Evolutionary conservation across 495 filamentous ascomycete genomes (phyloP).

Genomic region (Friedmanniomyces endolithicus): DNA sequence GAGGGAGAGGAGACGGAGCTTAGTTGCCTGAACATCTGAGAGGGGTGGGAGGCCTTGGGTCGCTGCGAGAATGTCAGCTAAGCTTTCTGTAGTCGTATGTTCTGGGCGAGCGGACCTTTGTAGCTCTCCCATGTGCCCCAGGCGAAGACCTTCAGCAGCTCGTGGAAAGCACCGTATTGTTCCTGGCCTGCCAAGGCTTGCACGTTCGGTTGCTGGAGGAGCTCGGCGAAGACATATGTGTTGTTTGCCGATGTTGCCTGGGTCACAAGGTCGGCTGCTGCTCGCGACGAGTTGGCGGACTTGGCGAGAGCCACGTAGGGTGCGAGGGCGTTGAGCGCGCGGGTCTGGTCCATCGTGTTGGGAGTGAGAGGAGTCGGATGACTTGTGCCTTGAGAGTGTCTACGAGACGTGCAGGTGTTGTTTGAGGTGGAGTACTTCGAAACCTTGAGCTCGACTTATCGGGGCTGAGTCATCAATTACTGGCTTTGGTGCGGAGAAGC

Average conservation of each 20-base stretch:
- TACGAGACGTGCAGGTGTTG: too few species aligned
- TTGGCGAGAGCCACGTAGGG: conserved; percentile 81
- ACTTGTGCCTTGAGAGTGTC: too few species aligned
- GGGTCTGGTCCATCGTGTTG: conserved; percentile 65
- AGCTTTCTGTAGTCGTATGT: not conserved
- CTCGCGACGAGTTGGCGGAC: conserved; percentile 69
- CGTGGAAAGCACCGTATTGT: conserved; percentile 47
- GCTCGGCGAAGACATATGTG: conserved; percentile 89
- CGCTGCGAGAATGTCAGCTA: conserved; percentile 26
- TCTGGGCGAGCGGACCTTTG: conserved; percentile 36
- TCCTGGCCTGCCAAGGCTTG: conserved; percentile 50
- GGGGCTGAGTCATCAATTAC: too few species aligned
- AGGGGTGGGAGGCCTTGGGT: conserved; percentile 55
- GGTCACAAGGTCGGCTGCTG: conserved; percentile 71
- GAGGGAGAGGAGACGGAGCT: conserved; percentile 84
- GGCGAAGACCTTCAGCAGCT: conserved; percentile 78
- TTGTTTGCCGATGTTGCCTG: conserved; percentile 79
- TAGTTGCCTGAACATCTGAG: conserved; percentile 58
- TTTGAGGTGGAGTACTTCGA: too few species aligned
- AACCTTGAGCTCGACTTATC: too few species aligned
- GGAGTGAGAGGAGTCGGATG: too few species aligned
- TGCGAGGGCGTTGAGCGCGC: conserved; percentile 69
- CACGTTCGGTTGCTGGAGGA: conserved; percentile 71
- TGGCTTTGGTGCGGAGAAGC: too few species aligned
- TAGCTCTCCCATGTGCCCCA: conserved; percentile 82